Base-by-base conservation (phyloP, 2,329 filamentous ascomycete genomes). In the Ophiostoma sp. region DNA sequence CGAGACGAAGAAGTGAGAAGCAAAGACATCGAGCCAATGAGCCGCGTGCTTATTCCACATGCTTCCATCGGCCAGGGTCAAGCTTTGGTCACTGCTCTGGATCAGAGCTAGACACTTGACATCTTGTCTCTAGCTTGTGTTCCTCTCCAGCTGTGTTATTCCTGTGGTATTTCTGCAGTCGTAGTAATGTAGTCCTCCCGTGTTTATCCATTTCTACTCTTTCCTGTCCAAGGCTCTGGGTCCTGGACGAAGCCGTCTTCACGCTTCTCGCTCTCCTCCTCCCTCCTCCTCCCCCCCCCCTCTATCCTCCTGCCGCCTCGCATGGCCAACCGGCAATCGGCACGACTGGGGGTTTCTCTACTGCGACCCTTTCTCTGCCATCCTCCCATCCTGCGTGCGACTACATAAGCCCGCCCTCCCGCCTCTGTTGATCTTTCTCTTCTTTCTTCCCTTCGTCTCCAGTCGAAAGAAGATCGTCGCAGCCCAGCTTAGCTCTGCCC, bases 371-470 rank as follows among this genome's bases (percentile, higher is more conserved):
- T 63, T 47, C 36, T 65, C 64, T 49, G 40, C 38, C 12, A 38
- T 14, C 36, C 18, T 62, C 36, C 14, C 18, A 8, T 55, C 6
- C 36, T n/a, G 42, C 27, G 16, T 11, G 42, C 9, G 44, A 38
- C 12, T 67, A 62, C 58, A 67, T 67, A 45, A 49, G 11, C 42
- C 12, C 9, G 16, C 27, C 40, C 66, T 67, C 58, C 36, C 47
- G 42, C 38, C 66, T 36, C 62, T 67, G 41, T 49, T 49, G 18
- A 45, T 63, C 66, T 67, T 52, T 60, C 44, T 42, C 44, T n/a
- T 16, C 44, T 14, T 49, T 63, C 45, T 11, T 18, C 27, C 18
- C 27, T 40, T 60, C 5, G 3, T 60, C 55, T 60, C 55, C 55
- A 60, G 55, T 38, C 55, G 55, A 60, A 60, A 60, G 55, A 60